Percentiles rank a stretch among this genome's conserved stretches.
phyloP scores from a whole-genome alignment of 83 land plant genomes.

The Picea engelmannii region DNA sequence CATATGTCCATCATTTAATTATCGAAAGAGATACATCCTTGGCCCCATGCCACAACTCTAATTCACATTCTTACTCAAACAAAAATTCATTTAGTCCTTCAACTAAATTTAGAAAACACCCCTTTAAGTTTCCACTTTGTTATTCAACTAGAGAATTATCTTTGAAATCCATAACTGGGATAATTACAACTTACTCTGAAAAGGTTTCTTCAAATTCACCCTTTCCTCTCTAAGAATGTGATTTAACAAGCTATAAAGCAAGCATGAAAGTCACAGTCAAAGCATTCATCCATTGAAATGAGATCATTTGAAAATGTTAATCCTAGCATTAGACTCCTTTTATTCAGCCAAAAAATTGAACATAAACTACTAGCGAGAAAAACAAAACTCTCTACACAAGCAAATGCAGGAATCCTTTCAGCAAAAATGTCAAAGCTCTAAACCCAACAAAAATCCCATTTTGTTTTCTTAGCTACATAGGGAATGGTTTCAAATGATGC shows the following conservation, averaged over 20 bases:
- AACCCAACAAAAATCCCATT: conserved; percentile 63
- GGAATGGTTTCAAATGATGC: conserved; percentile 54
- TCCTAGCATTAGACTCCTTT: conserved; percentile 60
- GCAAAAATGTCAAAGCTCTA: conserved; percentile 35
- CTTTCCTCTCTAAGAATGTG: conserved; percentile 35
- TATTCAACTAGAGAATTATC: no score
- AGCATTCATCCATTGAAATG: conserved; percentile 58
- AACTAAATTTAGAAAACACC: no score
- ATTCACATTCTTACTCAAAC: no score
- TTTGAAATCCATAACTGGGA: no score
- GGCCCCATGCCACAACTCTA: no score
- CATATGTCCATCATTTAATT: no score
- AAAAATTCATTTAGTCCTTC: no score
- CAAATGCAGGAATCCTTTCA: conserved; percentile 52
- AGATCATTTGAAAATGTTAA: conserved; percentile 64
- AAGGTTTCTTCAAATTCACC: conserved; percentile 19
- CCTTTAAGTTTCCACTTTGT: no score
- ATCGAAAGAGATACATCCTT: no score
- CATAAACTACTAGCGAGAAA: conserved; percentile 60
- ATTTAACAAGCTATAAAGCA: conserved; percentile 41
- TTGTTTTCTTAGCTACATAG: conserved; percentile 46
- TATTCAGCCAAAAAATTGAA: conserved; percentile 58
- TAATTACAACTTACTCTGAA: no score
- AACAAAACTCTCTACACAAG: conserved; percentile 49
- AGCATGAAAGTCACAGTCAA: conserved; percentile 58